phyloP scores from a whole-genome alignment of 441 rosid species.

The Melastoma candidum region DNA sequence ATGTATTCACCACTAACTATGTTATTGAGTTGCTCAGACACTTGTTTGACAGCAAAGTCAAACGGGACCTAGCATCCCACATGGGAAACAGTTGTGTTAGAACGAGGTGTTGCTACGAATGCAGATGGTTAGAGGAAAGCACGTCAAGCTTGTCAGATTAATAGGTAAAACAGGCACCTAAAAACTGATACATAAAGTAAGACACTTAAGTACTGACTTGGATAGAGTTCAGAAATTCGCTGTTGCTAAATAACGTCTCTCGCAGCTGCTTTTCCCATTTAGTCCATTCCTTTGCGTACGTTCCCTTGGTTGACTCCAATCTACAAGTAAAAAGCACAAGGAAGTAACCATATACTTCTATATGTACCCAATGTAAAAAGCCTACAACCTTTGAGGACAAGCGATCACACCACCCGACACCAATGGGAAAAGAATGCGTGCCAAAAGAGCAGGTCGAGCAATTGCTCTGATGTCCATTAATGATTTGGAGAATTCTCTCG shows the following conservation, averaged over 20 bases:
- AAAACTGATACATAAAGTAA: no score
- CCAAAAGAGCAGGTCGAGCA: no score
- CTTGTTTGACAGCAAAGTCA: conserved; percentile 60
- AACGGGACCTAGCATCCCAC: conserved; percentile 54
- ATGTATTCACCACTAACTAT: conserved; percentile 63
- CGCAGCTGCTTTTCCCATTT: conserved; percentile 80
- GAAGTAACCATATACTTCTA: neutral
- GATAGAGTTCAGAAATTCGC: conserved; percentile 56
- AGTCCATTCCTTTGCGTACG: conserved; percentile 65
- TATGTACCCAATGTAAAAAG: no score
- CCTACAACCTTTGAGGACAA: no score
- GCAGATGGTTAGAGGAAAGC: neutral
- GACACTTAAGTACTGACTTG: conserved; percentile 36
- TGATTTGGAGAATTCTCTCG: no score
- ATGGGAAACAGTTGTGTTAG: neutral
- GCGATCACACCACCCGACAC: no score
- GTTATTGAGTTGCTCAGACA: conserved; percentile 56
- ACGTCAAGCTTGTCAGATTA: neutral
- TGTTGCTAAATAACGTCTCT: conserved; percentile 32
- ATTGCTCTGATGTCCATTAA: no score
- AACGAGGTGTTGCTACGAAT: neutral
- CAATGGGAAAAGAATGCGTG: no score
- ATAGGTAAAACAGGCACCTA: neutral
- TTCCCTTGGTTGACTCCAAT: conserved; percentile 71
- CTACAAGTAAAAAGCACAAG: conserved; percentile 25